A percentile compares a stretch with the other conserved stretches of the same genome.
These are phyloP conservation scores for Epichloe glyceriae DNA, from an alignment of 2,329 filamentous ascomycete genomes.

Conservation along the genomic window DNA sequence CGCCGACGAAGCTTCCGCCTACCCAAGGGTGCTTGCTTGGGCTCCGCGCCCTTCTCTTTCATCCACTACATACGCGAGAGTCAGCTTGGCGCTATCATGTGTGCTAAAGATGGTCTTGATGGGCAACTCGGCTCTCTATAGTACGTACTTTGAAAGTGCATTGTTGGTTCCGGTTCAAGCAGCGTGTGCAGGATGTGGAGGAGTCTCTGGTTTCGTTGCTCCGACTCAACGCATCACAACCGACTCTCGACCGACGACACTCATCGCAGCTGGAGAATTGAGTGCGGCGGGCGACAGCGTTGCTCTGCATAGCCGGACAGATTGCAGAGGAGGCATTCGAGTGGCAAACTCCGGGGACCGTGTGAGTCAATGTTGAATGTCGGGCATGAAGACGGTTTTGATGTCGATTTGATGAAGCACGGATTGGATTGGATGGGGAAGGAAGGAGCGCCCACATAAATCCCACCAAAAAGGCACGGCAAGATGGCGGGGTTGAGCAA, in stretches of 20 bases:
- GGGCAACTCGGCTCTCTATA: too few relatives aligned
- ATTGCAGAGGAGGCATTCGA: neutral
- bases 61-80: neutral
- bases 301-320: conserved; percentile 7
- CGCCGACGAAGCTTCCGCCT: conserved; percentile 1
- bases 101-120: too few relatives aligned
- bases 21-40: neutral
- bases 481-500: too few relatives aligned
- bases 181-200: conserved; percentile 56
- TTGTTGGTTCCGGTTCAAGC: conserved; percentile 12
- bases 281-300: conserved; percentile 16
- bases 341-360: neutral
- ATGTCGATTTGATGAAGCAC: too few relatives aligned
- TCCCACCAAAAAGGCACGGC: too few relatives aligned
- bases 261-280: conserved; percentile 24
- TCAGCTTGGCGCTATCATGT: too few relatives aligned
- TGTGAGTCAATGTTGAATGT: too few relatives aligned
- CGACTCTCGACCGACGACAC: conserved; percentile 19
- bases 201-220: conserved; percentile 43
- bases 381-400: too few relatives aligned
- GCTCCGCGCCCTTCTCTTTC: conserved; percentile 2
- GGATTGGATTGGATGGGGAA: too few relatives aligned
- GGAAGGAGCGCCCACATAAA: too few relatives aligned
- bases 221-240: conserved; percentile 15
- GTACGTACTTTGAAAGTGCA: conserved; percentile 19